A percentile compares a stretch with the other conserved stretches of the same genome.
Evolutionary conservation across 768 basidiomycete genomes (phyloP).

Genomic region (Phlebiopsis gigantea): DNA sequence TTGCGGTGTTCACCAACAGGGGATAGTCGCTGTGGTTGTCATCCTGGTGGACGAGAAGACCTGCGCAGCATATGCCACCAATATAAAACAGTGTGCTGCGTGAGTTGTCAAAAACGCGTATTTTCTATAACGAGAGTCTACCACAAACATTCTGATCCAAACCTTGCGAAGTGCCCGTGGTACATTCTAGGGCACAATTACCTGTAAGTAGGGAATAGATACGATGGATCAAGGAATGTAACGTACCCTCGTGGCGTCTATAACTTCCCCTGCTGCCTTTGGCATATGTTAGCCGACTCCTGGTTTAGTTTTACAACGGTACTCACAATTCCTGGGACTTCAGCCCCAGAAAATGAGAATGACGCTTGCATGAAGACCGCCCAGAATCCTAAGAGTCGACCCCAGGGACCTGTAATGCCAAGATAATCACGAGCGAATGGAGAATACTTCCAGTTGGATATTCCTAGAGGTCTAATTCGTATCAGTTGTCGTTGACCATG

Average conservation of each 20-base stretch:
- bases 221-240: background rate
- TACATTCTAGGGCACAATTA: slow-evolving; percentile 16
- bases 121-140: background rate
- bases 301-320: too few species aligned
- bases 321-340: slow-evolving; percentile 19
- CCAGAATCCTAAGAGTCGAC: slow-evolving; percentile 25
- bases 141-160: slow-evolving; percentile 19
- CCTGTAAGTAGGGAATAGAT: background rate
- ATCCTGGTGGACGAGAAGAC: slow-evolving; percentile 36
- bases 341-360: slow-evolving; percentile 35
- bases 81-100: slow-evolving; percentile 33
- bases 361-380: slow-evolving; percentile 24
- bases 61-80: slow-evolving; percentile 34
- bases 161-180: slow-evolving; percentile 18
- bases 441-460: slow-evolving; percentile 12
- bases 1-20: slow-evolving; percentile 21
- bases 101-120: too few species aligned
- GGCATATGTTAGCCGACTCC: background rate
- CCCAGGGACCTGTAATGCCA: slow-evolving; percentile 29
- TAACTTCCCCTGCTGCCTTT: slow-evolving; percentile 22
- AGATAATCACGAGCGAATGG: slow-evolving; percentile 16
- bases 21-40: slow-evolving; percentile 30
- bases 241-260: slow-evolving; percentile 18
- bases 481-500: too few species aligned
- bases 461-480: too few species aligned